Evolutionary conservation across 2,329 filamentous ascomycete species (phyloP), one percentile per base, ranked within the genome.

Genomic region (Fusarium concolor): DNA sequence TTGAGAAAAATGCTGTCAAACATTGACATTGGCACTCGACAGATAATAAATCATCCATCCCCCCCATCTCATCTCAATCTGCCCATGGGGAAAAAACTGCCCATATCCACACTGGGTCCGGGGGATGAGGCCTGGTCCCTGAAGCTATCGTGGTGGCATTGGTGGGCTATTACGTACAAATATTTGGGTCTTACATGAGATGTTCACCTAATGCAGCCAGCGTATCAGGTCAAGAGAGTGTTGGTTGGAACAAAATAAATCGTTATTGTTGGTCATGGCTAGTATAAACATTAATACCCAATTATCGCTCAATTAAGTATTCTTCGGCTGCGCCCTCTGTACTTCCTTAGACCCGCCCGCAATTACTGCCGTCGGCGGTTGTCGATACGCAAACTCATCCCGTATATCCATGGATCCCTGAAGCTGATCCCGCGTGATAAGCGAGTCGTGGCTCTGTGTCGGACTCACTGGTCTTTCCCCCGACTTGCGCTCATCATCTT

Each of bases 401-500:
- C 62, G 42, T 3, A 66, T 58, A 15, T 73, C 71, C 41, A 70
- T 63, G 3, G 71, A 70, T 3, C 47, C 56, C 4, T 68, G 46
- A 6, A 65, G 33, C 7, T 67, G 69, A 24, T 74, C 72, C 10
- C 72, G 47, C 4, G 68, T 70, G 5, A 75, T 74, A 10, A 75
- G 68, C 31, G 66, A 72, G 56, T 75, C 74, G 37, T 75, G 71
- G 50, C 74, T 75, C 56, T 73, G 72, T 24, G 74, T 74, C 5
- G 73, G 72, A 39, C 74, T 75, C 2, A 70, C 42, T 11, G 60
- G 60, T 2, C 72, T 20, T 7, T 71, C 68, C 2, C 12, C 49
- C 1, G 67, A 67, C 45, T 72, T 73, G 28, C 37, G 44, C n/a
- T 56, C 58, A 1, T 73, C 71, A 9, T 62, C 60, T 47, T 74